Evolutionary conservation across 352 stramenopile species (phyloP), one percentile per base, ranked within the genome.

Genomic region (Blastocystis sp.): DNA sequence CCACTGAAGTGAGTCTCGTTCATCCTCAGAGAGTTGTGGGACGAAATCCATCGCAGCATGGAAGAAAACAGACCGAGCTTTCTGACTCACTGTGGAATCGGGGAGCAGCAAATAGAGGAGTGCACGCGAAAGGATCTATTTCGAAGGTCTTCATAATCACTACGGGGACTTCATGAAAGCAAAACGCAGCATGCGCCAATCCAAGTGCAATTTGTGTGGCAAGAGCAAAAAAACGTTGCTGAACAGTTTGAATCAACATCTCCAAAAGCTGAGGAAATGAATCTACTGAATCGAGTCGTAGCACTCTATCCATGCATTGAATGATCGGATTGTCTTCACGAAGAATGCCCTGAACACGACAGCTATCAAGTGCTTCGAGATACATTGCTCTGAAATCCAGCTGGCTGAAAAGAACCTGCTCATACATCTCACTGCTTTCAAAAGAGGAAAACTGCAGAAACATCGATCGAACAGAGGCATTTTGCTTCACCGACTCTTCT

Each of bases 301-400:
- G 34, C 34, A 68, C 53, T 13, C 9, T 6, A 84, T 84, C 73
- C 5, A 84, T 43, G 4, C 23, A 43, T 23, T 43, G 20, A 13
- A 84, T 11, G 26, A 68, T 9, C n/a, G 73, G 13, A 23, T 29
- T 66, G 29, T 34, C 29, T 11, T 15, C 13, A 29, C 18, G 15
- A 13, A 5, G 2, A 26, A 84, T 39, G 15, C 20, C 53, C 8
- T 68, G 26, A 34, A 6, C 13, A 47, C n/a, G 8, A 64, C 73
- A 54, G 50, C 41, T 54, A 53, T 53, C 26, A 18, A 64, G 53
- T 11, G 45, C 43, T 15, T 43, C 20, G 15, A 68, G 34, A 69
- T 84, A 84, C 50, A 68, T 37, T 41, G 37, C 11, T 15, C 73
- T 50, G 56, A 84, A 84, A 15, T 84, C 53, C 5, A 64, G n/a